Base-by-base conservation (phyloP, 2,329 filamentous ascomycete genomes). In the Aspergillus ruber region DNA sequence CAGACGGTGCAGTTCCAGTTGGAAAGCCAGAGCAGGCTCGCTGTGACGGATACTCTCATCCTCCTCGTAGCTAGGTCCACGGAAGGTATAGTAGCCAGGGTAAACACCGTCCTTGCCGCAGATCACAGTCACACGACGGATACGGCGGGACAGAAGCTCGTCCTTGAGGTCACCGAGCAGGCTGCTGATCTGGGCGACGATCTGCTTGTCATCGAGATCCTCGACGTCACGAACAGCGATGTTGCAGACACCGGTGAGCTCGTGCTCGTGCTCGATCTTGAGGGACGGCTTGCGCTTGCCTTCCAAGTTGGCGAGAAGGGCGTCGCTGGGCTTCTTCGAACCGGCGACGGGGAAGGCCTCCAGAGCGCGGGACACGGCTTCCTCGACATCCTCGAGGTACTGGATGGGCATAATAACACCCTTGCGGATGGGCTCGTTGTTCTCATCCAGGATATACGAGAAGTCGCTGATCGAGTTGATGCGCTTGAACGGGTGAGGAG, bases 51-150 rank as follows among this genome's bases (percentile, higher is more conserved):
- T 97, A 69, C 87, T 95, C 69, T 88, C 83, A 63, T 98, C 93
- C 71, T 98, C 93, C 45, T 82, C 78, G 70, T 95, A 98, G 44
- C 77, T 74, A 23, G 93, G 91, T 5, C 91, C 91, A 66, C 93
- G 86, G 88, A 97, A 98, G 39, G 93, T 98, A 79, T 88, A 97
- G 80, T 98, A 97, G 42, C 88, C 90, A 18, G 91, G 93, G 69
- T 97, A 95, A 12, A 88, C 89, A 47, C 90, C 93, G 64, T 98
- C 89, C 65, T 85, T 89, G 75, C 93, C 93, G 65, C 90, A 96
- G 68, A 97, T 93, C 75, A 98, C 96, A 43, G 90, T 96, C 48
- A 98, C 74, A 57, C 93, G 88, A 55, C 93, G 90, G 43, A 98
- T 85, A 44, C 85, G 83, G 58, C 86, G 88, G 46, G 84, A 76